Evolutionary conservation across 345 rosid genomes (phyloP), one percentile per base, ranked within the genome.

Genomic region (Lepidium sativum): DNA sequence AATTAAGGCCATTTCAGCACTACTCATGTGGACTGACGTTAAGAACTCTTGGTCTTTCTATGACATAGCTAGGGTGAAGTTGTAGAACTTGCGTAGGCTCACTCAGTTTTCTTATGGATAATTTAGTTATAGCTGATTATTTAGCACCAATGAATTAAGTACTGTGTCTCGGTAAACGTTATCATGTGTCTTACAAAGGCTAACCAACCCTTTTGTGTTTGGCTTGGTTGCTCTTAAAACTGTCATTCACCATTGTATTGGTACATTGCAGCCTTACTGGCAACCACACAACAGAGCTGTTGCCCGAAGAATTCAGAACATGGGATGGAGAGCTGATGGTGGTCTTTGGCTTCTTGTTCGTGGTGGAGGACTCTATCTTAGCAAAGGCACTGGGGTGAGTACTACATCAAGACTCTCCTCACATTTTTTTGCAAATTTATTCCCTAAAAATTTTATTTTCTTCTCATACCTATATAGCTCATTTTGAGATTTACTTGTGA

Each of bases 261-360:
- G 15, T 18, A 51, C 56, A 32, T 20, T 78, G 60, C 81, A 89
- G 98, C 80, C 96, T 61, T 92, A 68, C 78, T 92, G 98, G 96
- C 97, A 92, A 69, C 97, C 98, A 18, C 98, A 92, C 81, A 92
- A 92, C n/a, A 87, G 98, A 74, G 86, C 97, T 54, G 84, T 92
- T 54, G 97, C 94, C 7, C 75, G 98, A 80, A 87, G 98, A 80
- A 92, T 89, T 57, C 97, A 87, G 71, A 92, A 87, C 73, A 92
- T 89, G 98, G 97, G 98, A 65, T 92, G 98, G 98, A 86, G 97
- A 66, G 89, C 91, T 49, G 97, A 92, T 82, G 98, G 97, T 62
- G 97, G 97, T 43, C 96, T 92, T 74, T 92, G 98, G 98, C 96
- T 92, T 77, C 97, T 92, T 71, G 94, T 84, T 60, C 96, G 97